phyloP scores from a whole-genome alignment of 768 basidiomycete genomes.

The Collybia sp. region DNA sequence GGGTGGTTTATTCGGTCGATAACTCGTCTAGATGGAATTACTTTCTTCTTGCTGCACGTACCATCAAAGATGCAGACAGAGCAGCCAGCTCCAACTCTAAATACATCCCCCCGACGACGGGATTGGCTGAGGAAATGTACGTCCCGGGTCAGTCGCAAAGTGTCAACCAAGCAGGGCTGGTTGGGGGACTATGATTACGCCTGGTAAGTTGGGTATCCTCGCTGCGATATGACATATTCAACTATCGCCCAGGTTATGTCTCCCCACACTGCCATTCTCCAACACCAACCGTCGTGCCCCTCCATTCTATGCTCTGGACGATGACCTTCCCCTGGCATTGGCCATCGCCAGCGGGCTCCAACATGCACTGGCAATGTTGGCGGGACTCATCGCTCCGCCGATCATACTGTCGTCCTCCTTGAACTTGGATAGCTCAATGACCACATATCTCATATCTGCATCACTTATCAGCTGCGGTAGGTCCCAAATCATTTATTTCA shows the following conservation, averaged over 20 bases:
- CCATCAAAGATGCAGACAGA: too few relatives aligned
- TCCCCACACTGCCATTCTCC: slow-evolving; percentile 60
- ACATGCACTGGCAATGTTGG: slow-evolving; percentile 79
- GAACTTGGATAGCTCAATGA: slow-evolving; percentile 50
- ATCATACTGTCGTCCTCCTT: slow-evolving; percentile 72
- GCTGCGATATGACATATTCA: background rate
- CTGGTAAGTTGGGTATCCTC: slow-evolving; percentile 29
- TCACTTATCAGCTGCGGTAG: slow-evolving; percentile 74
- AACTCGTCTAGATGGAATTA: too few relatives aligned
- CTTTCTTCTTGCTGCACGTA: too few relatives aligned
- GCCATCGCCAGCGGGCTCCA: slow-evolving; percentile 72
- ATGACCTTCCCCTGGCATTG: slow-evolving; percentile 66
- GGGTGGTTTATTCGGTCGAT: too few relatives aligned
- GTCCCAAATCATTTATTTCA: slow-evolving; percentile 12
- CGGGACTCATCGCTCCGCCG: slow-evolving; percentile 78
- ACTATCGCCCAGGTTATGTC: slow-evolving; percentile 49
- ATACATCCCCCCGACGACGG: too few relatives aligned
- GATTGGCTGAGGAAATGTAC: too few relatives aligned
- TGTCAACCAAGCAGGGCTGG: slow-evolving; percentile 60
- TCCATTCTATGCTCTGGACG: slow-evolving; percentile 74
- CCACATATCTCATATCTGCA: slow-evolving; percentile 78
- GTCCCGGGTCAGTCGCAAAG: slow-evolving; percentile 13
- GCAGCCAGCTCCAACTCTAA: too few relatives aligned
- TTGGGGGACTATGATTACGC: slow-evolving; percentile 80
- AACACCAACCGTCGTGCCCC: slow-evolving; percentile 35